phyloP scores from a whole-genome alignment of 768 basidiomycete species.

The Hericium alpestre region DNA sequence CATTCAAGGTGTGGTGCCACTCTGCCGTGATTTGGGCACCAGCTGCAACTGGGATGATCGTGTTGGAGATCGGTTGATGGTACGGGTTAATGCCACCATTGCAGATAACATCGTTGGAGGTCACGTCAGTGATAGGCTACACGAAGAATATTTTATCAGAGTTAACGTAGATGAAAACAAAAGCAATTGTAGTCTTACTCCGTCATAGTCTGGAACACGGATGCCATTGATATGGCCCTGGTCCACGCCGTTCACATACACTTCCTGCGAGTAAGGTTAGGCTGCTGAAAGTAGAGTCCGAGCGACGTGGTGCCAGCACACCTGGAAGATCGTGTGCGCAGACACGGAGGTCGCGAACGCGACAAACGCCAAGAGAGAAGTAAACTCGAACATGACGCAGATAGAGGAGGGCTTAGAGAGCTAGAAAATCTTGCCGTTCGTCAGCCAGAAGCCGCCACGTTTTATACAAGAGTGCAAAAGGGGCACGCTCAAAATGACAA shows the following conservation, averaged over 20 bases:
- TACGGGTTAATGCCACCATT: conserved; percentile 52
- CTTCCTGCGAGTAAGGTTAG: conserved; percentile 22
- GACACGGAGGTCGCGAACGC: neutral
- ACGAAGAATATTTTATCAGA: neutral
- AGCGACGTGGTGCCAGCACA: neutral
- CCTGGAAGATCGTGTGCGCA: neutral
- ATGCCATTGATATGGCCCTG: conserved; percentile 37
- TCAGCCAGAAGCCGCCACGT: neutral
- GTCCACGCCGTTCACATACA: conserved; percentile 42
- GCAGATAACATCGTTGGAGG: conserved; percentile 45
- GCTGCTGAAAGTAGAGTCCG: neutral
- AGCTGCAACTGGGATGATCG: conserved; percentile 38
- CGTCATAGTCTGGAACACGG: conserved; percentile 37
- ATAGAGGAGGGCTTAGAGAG: neutral
- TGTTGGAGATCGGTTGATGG: conserved; percentile 33
- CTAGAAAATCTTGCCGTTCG: neutral
- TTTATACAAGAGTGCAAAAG: neutral
- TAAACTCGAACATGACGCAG: neutral
- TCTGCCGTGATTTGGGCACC: conserved; percentile 44
- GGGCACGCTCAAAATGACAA: no score
- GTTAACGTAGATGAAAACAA: neutral
- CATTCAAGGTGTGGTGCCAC: conserved; percentile 38
- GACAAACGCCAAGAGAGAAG: neutral
- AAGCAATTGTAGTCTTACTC: conserved; percentile 22
- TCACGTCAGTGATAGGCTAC: conserved; percentile 48